Base-by-base conservation (phyloP, 148 eudicot genomes). In the Camellia lanceoleosa region DNA sequence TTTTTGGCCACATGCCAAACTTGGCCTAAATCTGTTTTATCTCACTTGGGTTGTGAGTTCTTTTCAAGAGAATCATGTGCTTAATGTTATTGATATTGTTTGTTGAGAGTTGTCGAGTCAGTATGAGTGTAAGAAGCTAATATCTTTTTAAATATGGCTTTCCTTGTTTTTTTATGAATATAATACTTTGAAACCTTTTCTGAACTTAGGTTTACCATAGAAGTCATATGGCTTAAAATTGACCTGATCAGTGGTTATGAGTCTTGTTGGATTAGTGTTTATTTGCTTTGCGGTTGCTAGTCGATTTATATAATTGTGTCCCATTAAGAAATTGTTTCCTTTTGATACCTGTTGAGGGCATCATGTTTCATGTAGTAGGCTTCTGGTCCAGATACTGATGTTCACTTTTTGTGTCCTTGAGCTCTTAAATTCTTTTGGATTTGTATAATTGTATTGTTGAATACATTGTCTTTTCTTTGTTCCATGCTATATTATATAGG, bases 61-160 rank as follows among this genome's bases (percentile, higher is more conserved):
- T 47, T 19, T n/a, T 77, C 18, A 23, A 30, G 64, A 58, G 63
- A 73, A 51, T 20, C 59, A 52, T 15, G 2, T 30, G 14, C 15
- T 9, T 52, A 20, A 38, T 23, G 76, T 41, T 73, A 20, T 73
- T 70, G 47, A 70, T 70, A 20, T 65, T 76, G 79, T 64, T 64
- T 77, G 60, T 14, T 52, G 38, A 49, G 75, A 38, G 44, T 68
- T 74, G 52, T 51, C 8, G 63, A 12, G 56, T 38, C 9, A 6
- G 13, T 38, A 13, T 3, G 71, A 66, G 59, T 15, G 30, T 67
- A 18, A 78, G 46, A 77, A 68, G 62, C 73, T 68, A 66, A 63
- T 68, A 30, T 41, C 11, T 9, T 51, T 68, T 64, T 5, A 3
- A 30, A 66, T 78, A 52, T 56, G 16, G 74, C 23, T 54, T 68